Conservation (phyloP, 208 protist genomes). For the Leishmania tropica region DNA sequence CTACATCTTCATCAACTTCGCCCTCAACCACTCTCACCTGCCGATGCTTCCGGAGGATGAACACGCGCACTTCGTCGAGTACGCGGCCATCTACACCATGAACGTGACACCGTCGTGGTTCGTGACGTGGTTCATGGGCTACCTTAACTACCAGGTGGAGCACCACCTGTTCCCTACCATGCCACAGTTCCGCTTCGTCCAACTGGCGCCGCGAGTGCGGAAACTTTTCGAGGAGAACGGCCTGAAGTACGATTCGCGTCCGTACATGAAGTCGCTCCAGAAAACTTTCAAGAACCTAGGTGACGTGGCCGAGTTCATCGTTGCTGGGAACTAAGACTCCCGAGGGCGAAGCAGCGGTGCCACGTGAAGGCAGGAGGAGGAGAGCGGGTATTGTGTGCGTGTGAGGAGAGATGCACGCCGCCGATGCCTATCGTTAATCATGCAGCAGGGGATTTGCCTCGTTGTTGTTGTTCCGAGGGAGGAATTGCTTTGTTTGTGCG, state of each 20-base stretch:
- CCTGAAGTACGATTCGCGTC: constrained; percentile 51
- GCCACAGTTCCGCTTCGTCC: constrained; percentile 77
- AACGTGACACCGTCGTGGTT: constrained; percentile 58
- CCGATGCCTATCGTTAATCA: background rate
- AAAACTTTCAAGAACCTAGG: constrained; percentile 66
- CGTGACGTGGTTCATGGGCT: constrained; percentile 77
- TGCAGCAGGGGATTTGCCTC: background rate
- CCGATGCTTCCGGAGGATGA: constrained; percentile 47
- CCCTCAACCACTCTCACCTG: constrained; percentile 82
- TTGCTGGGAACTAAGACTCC: constrained; percentile 18
- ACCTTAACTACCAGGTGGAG: constrained; percentile 88
- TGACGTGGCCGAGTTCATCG: constrained; percentile 49
- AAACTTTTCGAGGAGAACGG: constrained; percentile 69
- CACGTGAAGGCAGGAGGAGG: background rate
- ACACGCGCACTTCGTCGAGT: constrained; percentile 76
- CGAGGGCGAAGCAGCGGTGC: background rate
- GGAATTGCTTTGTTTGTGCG: background rate
- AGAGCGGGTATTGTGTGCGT: background rate
- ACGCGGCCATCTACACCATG: constrained; percentile 70
- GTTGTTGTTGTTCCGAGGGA: background rate
- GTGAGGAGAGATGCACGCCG: background rate
- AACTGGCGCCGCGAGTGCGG: constrained; percentile 50
- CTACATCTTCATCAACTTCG: constrained; percentile 84
- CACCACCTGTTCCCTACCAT: constrained; percentile 89
- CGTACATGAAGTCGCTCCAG: constrained; percentile 47